Conservation (phyloP, 2,329 filamentous ascomycete species). For the Stachybotrys echinatus region DNA sequence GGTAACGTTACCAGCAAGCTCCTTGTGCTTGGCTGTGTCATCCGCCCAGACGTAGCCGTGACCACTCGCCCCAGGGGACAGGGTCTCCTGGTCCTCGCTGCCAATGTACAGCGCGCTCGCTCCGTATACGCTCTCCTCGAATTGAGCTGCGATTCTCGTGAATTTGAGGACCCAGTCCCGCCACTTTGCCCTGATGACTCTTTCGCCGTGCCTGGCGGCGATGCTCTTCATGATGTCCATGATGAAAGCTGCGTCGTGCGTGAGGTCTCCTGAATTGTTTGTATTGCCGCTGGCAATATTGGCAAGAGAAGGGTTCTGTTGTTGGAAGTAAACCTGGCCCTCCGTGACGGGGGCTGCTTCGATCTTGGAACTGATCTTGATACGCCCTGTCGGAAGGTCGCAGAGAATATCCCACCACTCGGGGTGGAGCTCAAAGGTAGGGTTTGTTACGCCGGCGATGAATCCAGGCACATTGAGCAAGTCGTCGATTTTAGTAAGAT, state of each 20-base stretch:
- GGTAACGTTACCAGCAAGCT: constrained; percentile 86
- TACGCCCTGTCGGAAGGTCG: constrained; percentile 83
- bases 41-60: constrained; percentile 96
- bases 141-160: constrained; percentile 84
- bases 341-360: constrained; percentile 78
- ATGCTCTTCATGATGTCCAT: constrained; percentile 79
- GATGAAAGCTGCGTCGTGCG: constrained; percentile 87
- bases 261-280: constrained; percentile 57
- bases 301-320: constrained; percentile 60
- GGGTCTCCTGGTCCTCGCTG: constrained; percentile 62
- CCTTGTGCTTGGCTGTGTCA: constrained; percentile 71
- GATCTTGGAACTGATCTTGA: constrained; percentile 90
- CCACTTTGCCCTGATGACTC: constrained; percentile 87
- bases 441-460: constrained; percentile 96
- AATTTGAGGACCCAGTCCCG: constrained; percentile 93
- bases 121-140: constrained; percentile 93
- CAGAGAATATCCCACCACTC: constrained; percentile 99
- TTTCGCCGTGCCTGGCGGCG: constrained; percentile 78
- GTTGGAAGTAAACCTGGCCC: constrained; percentile 81
- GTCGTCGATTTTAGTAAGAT: constrained; percentile 96
- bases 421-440: constrained; percentile 87
- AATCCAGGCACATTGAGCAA: constrained; percentile 94
- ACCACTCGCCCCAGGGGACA: constrained; percentile 58
- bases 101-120: constrained; percentile 85
- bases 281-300: constrained; percentile 37